Percentiles rank a stretch among this genome's conserved stretches.
These are phyloP conservation scores for Trypanosomatidae sp. DNA, from an alignment of 208 protist genomes.

Conservation along the genomic window DNA sequence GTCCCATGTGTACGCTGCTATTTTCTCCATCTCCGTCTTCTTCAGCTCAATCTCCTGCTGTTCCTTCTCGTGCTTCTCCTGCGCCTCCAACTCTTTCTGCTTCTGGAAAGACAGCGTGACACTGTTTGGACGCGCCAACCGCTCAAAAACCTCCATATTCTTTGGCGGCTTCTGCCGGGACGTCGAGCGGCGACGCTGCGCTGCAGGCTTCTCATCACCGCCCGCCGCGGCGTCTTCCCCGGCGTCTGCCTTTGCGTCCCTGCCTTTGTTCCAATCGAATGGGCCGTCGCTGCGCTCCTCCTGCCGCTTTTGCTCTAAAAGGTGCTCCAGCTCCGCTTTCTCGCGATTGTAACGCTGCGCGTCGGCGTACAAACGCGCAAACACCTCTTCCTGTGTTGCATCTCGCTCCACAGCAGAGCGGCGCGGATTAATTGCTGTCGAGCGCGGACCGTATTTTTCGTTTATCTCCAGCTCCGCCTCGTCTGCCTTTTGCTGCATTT, in stretches of 20 bases:
- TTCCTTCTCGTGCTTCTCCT: slow-evolving; percentile 31
- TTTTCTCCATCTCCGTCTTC: slow-evolving; percentile 28
- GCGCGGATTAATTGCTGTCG: not conserved
- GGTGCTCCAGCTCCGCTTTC: slow-evolving; percentile 30
- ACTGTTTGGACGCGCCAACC: slow-evolving; percentile 44
- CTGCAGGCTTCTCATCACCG: slow-evolving; percentile 7
- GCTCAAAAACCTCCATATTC: slow-evolving; percentile 44
- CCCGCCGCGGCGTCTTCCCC: not conserved
- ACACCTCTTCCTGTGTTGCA: slow-evolving; percentile 28
- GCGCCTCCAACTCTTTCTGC: slow-evolving; percentile 29
- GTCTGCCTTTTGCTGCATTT: not conserved
- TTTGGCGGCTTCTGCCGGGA: slow-evolving; percentile 15
- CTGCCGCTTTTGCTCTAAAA: slow-evolving; percentile 27
- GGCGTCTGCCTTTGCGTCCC: no score
- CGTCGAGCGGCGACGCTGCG: not conserved
- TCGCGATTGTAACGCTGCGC: slow-evolving; percentile 49
- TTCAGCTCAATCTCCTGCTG: slow-evolving; percentile 17
- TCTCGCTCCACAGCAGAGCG: slow-evolving; percentile 1
- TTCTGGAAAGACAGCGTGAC: slow-evolving; percentile 38
- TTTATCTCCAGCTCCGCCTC: slow-evolving; percentile 10
- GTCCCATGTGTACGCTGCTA: slow-evolving; percentile 40
- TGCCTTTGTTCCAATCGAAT: slow-evolving; percentile 10
- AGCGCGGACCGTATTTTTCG: slow-evolving; percentile 1
- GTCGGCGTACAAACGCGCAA: slow-evolving; percentile 58
- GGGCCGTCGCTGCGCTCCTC: slow-evolving; percentile 25